A percentile compares a stretch with the other conserved stretches of the same genome.
phyloP scores from a whole-genome alignment of 2,329 filamentous ascomycete genomes.

The Beauveria sp. region DNA sequence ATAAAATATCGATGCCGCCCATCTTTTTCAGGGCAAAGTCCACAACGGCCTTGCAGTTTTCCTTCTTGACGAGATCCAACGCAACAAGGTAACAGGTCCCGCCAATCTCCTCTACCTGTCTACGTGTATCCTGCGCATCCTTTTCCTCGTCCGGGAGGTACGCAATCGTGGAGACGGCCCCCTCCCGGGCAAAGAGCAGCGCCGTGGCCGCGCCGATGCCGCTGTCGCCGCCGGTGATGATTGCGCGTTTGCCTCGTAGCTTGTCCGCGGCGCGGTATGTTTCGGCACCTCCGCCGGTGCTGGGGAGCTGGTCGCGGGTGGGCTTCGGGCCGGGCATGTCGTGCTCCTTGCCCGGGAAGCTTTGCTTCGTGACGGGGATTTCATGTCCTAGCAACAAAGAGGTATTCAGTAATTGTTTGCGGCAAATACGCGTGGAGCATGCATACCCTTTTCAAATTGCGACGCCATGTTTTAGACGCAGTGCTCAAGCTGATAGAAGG shows the following conservation, averaged over 20 bases:
- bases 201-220: slow-evolving; percentile 72
- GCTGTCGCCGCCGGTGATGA: slow-evolving; percentile 76
- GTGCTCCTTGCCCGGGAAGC: slow-evolving; percentile 35
- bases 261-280: slow-evolving; percentile 70
- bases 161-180: slow-evolving; percentile 63
- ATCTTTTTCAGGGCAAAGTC: slow-evolving; percentile 58
- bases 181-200: slow-evolving; percentile 74
- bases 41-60: slow-evolving; percentile 63
- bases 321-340: slow-evolving; percentile 49
- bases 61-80: slow-evolving; percentile 55
- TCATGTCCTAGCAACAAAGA: slow-evolving; percentile 2
- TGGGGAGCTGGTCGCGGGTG: slow-evolving; percentile 57
- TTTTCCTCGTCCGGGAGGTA: slow-evolving; percentile 70
- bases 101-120: slow-evolving; percentile 59
- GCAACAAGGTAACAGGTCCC: slow-evolving; percentile 56
- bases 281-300: slow-evolving; percentile 58
- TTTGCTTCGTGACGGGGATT: slow-evolving; percentile 33
- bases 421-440: too few species aligned
- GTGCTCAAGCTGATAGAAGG: too few species aligned
- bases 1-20: slow-evolving; percentile 64
- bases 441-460: not conserved
- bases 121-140: slow-evolving; percentile 69
- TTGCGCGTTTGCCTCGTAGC: slow-evolving; percentile 63
- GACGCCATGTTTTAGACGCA: not conserved
- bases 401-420: not conserved